These are phyloP conservation scores for Takashimella tepidaria DNA, from an alignment of 1,284 basidiomycete genomes.

Conservation along the genomic window DNA sequence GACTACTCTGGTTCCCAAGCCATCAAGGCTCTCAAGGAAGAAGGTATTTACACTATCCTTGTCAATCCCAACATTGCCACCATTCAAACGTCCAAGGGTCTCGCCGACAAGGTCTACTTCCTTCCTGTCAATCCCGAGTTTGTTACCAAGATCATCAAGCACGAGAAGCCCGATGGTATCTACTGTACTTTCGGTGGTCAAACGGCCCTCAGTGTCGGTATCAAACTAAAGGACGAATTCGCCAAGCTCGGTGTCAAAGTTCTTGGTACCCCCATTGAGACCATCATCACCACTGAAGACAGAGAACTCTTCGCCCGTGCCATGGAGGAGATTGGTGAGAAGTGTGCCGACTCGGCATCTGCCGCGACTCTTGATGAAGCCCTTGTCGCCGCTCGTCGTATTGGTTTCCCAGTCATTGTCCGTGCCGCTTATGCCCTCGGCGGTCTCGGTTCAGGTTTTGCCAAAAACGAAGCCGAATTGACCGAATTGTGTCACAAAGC, in stretches of 20 bases:
- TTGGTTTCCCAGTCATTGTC: slow-evolving; percentile 96
- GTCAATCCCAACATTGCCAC: slow-evolving; percentile 99
- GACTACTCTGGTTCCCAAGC: slow-evolving; percentile 99
- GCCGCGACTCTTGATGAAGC: slow-evolving; percentile 79
- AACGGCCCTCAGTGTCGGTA: slow-evolving; percentile 93
- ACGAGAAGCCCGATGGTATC: slow-evolving; percentile 97
- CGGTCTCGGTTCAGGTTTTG: slow-evolving; percentile 91
- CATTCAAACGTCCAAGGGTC: slow-evolving; percentile 93
- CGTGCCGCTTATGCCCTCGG: slow-evolving; percentile 95
- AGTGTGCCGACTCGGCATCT: slow-evolving; percentile 77
- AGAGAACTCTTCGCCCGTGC: slow-evolving; percentile 87
- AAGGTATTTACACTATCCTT: slow-evolving; percentile 97
- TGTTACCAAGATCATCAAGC: slow-evolving; percentile 95
- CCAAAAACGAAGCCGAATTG: slow-evolving; percentile 81
- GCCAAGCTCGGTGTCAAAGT: slow-evolving; percentile 79
- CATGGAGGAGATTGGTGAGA: slow-evolving; percentile 96
- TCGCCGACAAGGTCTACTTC: slow-evolving; percentile 99
- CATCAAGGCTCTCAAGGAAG: slow-evolving; percentile 97
- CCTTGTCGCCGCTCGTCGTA: slow-evolving; percentile 70
- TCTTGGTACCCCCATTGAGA: slow-evolving; percentile 93
- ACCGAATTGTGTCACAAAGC: slow-evolving; percentile 84
- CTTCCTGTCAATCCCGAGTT: slow-evolving; percentile 97
- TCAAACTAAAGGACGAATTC: slow-evolving; percentile 96
- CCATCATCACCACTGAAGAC: slow-evolving; percentile 96
- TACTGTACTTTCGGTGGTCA: slow-evolving; percentile 99